Evolutionary conservation across 352 stramenopile species (phyloP), one percentile per base, ranked within the genome.

Genomic region (Globisporangium splendens): DNA sequence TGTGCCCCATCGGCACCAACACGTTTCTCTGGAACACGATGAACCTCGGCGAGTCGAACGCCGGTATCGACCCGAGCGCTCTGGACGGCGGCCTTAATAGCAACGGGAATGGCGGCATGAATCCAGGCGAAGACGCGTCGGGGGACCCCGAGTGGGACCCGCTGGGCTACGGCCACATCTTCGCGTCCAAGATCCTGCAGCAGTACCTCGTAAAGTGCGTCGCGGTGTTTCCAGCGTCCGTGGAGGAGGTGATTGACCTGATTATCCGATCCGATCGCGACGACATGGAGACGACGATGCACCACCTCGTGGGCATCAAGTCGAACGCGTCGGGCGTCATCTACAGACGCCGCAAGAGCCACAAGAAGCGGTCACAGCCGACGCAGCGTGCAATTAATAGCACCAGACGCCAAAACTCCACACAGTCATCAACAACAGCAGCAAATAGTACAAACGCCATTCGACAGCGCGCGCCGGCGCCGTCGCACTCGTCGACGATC

Each of bases 151-250:
- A 60, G 10, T 67, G 65, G 38, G 70, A 85, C 41, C 67, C 74
- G 14, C 68, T 69, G 15, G 55, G 57, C 51, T 70, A 62, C 14
- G 72, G 64, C 47, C 46, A 83, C 46, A 55, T 77, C 46, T 84
- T 75, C 50, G 61, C 66, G 17, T 86, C 75, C 10, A 83, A 86
- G 61, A 66, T 84, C 43, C 58, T 90, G 54, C 80, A 90, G 66
- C 77, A 89, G 46, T 92, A 89, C 55, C 68, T 90, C 22, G 79
- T 90, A 28, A 89, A 89, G 52, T 79, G 74, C 63, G 69, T 83
- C 14, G 74, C 73, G 38, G 49, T 85, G n/a, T 46, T 92, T 39
- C 72, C 83, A 0, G 83, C 80, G n/a, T 71, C 77, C 1, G 60
- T 88, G 18, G 61, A 74, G n/a, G 83, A 92, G 56, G 73, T 89